These are phyloP conservation scores for Fraxinus albicans DNA, from an alignment of 305 asterid species.

Conservation along the genomic window DNA sequence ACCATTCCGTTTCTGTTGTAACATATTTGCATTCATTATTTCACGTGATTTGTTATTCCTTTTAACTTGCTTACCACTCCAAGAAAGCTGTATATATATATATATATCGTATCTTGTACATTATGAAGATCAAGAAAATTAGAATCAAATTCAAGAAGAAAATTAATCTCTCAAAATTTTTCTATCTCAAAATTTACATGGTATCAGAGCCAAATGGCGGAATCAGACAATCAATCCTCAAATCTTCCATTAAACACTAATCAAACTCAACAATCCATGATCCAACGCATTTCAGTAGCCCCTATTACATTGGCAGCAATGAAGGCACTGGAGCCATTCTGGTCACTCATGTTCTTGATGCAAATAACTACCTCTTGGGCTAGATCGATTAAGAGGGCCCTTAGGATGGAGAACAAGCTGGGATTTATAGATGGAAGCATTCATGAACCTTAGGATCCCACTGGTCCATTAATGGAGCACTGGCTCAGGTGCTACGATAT, in stretches of 20 bases:
- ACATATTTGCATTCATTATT: too few relatives aligned
- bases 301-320: background rate
- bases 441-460: background rate
- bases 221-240: background rate
- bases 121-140: too few relatives aligned
- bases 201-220: background rate
- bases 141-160: too few relatives aligned
- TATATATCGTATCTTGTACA: too few relatives aligned
- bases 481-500: background rate
- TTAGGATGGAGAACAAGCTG: background rate
- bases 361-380: background rate
- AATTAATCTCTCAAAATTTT: too few relatives aligned
- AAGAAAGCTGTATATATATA: too few relatives aligned
- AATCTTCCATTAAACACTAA: background rate
- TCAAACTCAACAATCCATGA: background rate
- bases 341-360: background rate
- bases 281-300: background rate
- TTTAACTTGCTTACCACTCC: too few relatives aligned
- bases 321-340: background rate
- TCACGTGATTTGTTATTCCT: too few relatives aligned
- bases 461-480: background rate
- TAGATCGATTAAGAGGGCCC: background rate
- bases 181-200: background rate
- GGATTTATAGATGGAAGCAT: background rate
- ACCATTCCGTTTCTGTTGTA: too few relatives aligned